These are phyloP conservation scores for Metschnikowia matae DNA, from an alignment of 805 yeast genomes.

Conservation along the genomic window DNA sequence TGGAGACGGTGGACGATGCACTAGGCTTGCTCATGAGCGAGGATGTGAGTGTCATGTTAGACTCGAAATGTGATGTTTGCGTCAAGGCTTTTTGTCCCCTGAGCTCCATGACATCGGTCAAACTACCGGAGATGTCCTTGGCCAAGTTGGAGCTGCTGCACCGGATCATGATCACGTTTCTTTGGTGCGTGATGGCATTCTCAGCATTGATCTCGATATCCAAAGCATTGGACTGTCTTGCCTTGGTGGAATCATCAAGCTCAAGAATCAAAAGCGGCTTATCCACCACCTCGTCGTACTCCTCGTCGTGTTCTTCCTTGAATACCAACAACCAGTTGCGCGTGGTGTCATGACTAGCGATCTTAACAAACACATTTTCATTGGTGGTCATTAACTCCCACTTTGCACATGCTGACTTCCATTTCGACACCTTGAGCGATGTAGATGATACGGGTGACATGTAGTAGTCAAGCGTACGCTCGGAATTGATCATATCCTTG, in stretches of 20 bases:
- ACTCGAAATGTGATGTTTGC: conserved; percentile 16
- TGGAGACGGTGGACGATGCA: conserved; percentile 20
- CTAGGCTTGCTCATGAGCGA: conserved; percentile 35
- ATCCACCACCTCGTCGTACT: conserved; percentile 29
- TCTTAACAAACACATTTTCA: conserved; percentile 34
- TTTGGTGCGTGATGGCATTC: conserved; percentile 31
- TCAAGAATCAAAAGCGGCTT: conserved; percentile 35
- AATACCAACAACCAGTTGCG: conserved; percentile 38
- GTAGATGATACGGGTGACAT: conserved; percentile 33
- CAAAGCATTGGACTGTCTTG: conserved; percentile 35
- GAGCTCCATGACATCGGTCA: conserved; percentile 27
- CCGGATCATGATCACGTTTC: conserved; percentile 29
- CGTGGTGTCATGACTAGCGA: conserved; percentile 33
- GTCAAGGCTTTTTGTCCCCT: conserved; percentile 5
- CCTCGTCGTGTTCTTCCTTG: conserved; percentile 35
- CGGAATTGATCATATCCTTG: conserved; percentile 36
- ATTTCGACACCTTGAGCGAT: conserved; percentile 37
- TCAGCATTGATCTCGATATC: conserved; percentile 34
- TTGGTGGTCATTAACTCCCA: conserved; percentile 42
- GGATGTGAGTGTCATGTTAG: conserved; percentile 30
- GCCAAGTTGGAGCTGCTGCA: conserved; percentile 27
- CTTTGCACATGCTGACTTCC: conserved; percentile 40
- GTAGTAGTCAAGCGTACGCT: conserved; percentile 35
- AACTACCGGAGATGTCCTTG: conserved; percentile 22
- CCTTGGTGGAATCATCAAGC: conserved; percentile 22